These are phyloP conservation scores for Caryocar brasiliense DNA, from an alignment of 441 rosid genomes.

Conservation along the genomic window DNA sequence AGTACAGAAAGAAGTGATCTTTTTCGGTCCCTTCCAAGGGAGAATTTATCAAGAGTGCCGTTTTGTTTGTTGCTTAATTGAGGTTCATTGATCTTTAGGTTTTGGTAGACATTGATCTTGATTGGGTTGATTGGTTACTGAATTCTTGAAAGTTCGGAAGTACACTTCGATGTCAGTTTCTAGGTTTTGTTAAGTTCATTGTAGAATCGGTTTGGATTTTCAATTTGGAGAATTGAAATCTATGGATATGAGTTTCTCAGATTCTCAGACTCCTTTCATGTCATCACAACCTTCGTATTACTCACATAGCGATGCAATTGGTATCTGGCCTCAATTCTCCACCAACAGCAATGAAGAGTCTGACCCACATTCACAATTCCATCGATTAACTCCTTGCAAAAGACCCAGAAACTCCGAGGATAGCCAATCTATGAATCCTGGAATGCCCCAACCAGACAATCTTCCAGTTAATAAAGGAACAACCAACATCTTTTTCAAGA, in stretches of 20 bases:
- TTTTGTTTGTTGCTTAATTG: background rate
- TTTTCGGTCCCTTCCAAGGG: background rate
- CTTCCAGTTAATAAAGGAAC: conserved; percentile 56
- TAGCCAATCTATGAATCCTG: conserved; percentile 20
- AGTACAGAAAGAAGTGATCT: background rate
- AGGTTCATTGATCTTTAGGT: background rate
- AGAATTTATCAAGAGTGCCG: background rate
- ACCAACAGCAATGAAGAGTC: conserved; percentile 29
- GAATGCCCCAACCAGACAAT: conserved; percentile 25
- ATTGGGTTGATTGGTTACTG: background rate
- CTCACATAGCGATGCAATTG: conserved; percentile 40
- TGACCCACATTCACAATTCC: conserved; percentile 23
- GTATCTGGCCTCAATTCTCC: conserved; percentile 51
- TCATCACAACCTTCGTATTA: conserved; percentile 21
- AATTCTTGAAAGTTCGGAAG: background rate
- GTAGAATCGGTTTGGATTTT: background rate
- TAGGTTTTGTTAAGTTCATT: background rate
- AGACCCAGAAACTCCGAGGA: conserved; percentile 55
- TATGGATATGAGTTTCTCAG: conserved; percentile 45
- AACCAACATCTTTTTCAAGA: conserved; percentile 79
- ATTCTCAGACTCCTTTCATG: conserved; percentile 36
- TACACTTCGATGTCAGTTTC: background rate
- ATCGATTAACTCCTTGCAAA: conserved; percentile 52
- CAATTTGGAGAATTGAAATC: conserved; percentile 2
- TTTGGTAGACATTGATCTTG: conserved; percentile 1